Evolutionary conservation across 2,329 filamentous ascomycete species (phyloP).

Genomic region (Fusarium sp.): DNA sequence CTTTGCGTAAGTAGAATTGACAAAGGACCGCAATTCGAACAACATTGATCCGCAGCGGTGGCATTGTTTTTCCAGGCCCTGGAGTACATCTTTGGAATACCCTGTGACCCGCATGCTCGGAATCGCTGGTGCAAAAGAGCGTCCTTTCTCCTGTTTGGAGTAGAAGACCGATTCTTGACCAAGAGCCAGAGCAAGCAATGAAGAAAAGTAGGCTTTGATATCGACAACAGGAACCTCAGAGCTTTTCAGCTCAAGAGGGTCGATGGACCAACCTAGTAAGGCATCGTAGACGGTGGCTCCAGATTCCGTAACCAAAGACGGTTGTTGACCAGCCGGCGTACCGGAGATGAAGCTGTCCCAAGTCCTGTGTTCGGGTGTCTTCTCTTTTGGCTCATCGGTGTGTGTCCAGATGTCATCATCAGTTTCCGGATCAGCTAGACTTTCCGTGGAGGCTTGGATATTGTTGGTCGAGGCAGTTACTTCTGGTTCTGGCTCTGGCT

Average conservation of each 20-base stretch:
- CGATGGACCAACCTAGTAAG: constrained; percentile 58
- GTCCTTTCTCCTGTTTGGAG: constrained; percentile 64
- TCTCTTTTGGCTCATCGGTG: constrained; percentile 48
- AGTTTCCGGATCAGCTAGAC: constrained; percentile 11
- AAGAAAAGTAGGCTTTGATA: constrained; percentile 62
- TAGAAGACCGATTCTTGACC: constrained; percentile 81
- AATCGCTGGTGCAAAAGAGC: constrained; percentile 63
- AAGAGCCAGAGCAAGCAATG: constrained; percentile 74
- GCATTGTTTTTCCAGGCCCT: constrained; percentile 60
- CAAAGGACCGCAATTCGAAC: constrained; percentile 60
- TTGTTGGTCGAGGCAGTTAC: constrained; percentile 11
- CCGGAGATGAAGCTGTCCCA: constrained; percentile 76
- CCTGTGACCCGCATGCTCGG: constrained; percentile 65
- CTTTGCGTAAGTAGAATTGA: constrained; percentile 59
- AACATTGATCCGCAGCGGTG: constrained; percentile 61
- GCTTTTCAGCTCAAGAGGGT: constrained; percentile 55
- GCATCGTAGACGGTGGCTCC: constrained; percentile 75
- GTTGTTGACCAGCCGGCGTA: constrained; percentile 51
- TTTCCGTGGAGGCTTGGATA: constrained; percentile 7
- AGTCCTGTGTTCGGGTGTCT: constrained; percentile 64
- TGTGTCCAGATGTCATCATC: constrained; percentile 60
- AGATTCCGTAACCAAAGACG: constrained; percentile 75
- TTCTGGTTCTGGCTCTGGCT: constrained; percentile 9
- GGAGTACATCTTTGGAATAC: constrained; percentile 63
- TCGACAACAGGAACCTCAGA: constrained; percentile 59